phyloP scores from a whole-genome alignment of 192 early-diverging fungal species.

The Spinellus fusiger region DNA sequence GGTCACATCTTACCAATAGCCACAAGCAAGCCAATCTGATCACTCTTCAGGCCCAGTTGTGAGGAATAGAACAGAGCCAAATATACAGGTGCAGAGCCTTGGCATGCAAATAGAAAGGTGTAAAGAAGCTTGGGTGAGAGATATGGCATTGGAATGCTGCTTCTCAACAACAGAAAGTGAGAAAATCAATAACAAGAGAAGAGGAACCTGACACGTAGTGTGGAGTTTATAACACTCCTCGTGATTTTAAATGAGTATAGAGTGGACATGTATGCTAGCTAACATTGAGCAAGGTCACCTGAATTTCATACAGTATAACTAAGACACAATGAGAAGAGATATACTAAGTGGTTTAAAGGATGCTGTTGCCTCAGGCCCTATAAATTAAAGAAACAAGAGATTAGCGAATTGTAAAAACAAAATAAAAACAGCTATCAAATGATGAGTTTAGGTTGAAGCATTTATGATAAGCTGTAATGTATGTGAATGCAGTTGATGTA shows the following conservation, averaged over 20 bases:
- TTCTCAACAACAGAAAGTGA: neutral
- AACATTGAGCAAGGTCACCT: neutral
- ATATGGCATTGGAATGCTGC: slow-evolving; percentile 20
- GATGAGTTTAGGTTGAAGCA: no score
- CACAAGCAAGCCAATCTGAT: slow-evolving; percentile 37
- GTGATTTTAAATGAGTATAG: neutral
- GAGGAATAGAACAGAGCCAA: slow-evolving; percentile 32
- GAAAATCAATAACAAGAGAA: neutral
- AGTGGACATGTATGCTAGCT: neutral
- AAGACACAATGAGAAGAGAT: neutral
- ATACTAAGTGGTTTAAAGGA: neutral
- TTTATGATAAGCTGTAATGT: no score
- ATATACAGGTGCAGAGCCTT: slow-evolving; percentile 36
- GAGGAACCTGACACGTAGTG: neutral
- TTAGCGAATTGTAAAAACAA: no score
- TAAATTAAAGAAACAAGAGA: no score
- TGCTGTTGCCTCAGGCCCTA: no score
- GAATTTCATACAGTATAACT: slow-evolving; percentile 4
- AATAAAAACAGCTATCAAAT: no score
- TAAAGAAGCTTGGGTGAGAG: slow-evolving; percentile 36
- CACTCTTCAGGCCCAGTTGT: slow-evolving; percentile 31
- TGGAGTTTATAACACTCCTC: neutral
- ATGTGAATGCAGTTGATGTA: no score
- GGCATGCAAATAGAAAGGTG: slow-evolving; percentile 39
- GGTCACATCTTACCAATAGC: slow-evolving; percentile 28